phyloP scores from a whole-genome alignment of 208 protist genomes.

The Strigomonas culicis region DNA sequence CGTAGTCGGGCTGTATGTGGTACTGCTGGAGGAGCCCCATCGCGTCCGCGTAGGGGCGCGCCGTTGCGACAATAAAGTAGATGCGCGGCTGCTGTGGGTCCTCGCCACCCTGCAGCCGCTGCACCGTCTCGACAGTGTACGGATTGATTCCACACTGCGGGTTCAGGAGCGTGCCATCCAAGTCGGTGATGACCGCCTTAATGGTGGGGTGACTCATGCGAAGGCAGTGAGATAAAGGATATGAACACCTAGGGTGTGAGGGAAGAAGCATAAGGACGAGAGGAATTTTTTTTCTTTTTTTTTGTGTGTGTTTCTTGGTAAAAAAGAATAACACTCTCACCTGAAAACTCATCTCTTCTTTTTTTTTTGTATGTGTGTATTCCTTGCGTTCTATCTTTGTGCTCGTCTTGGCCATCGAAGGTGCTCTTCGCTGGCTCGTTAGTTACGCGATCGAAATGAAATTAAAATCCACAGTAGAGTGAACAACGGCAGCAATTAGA shows the following conservation, averaged over 20 bases:
- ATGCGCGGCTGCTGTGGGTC: conserved; percentile 18
- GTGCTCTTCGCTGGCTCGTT: no score
- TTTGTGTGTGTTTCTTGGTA: no score
- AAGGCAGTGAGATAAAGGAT: neutral
- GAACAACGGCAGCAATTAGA: neutral
- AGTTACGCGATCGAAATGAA: no score
- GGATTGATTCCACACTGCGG: conserved; percentile 22
- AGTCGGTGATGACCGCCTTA: conserved; percentile 41
- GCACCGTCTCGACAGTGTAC: conserved; percentile 30
- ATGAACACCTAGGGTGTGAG: neutral
- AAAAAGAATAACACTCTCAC: no score
- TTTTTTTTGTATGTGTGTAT: no score
- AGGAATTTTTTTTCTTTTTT: no score
- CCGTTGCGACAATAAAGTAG: conserved; percentile 56
- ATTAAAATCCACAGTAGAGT: no score
- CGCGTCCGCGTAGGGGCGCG: conserved; percentile 54
- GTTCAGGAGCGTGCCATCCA: conserved; percentile 73
- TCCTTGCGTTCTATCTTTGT: no score
- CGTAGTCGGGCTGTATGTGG: conserved; percentile 39
- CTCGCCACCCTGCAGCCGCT: conserved; percentile 4
- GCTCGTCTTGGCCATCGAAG: no score
- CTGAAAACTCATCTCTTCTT: no score
- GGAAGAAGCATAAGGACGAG: neutral
- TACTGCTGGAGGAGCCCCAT: conserved; percentile 40
- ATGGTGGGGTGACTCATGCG: neutral